Base-by-base conservation (phyloP, 768 basidiomycete species). In the Mycena crocata region DNA sequence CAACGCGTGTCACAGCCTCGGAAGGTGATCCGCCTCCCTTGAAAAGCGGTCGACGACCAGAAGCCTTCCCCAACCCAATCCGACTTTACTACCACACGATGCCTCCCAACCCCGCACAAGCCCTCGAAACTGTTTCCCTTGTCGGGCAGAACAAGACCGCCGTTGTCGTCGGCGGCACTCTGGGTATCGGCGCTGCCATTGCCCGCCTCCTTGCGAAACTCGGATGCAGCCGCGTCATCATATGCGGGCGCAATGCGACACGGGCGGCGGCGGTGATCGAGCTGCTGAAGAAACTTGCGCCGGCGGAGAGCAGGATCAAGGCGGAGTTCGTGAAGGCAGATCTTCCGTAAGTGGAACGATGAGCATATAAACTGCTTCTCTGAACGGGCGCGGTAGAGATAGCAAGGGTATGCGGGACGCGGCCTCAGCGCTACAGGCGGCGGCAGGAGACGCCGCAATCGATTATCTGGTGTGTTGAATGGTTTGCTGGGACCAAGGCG, bases 71-170 rank as follows among this genome's bases (percentile, higher is more conserved):
- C n/a, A n/a, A n/a, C n/a, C n/a, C n/a, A n/a, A n/a, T n/a, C n/a
- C n/a, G n/a, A n/a, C n/a, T n/a, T n/a, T n/a, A n/a, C n/a, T n/a
- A n/a, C n/a, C n/a, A n/a, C n/a, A n/a, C n/a, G 32, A 63, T 54
- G 62, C 28, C 62, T 37, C 32, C 52, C 2, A 63, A 63, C 45
- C 19, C 44, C 21, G 52, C 49, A 13, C 7, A 42, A 15, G 52
- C 26, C 21, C 32, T 63, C 28, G 14, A 35, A 12, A 55, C 45
- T 3, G 34, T 62, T 6, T 32, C 30, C 3, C 50, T 62, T 9
- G 32, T 45, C 14, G 60, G 60, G 15, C 60, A 52, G 17, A 62
- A 45, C n/a, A 62, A 52, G 39, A 62, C 51, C 8, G 60, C 60
- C 14, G 60, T 62, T 23, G 40, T 62, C 4, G 50, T 52, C 14